These are phyloP conservation scores for Breviolum minutum DNA, from an alignment of 73 alveolate genomes.

Conservation along the genomic window DNA sequence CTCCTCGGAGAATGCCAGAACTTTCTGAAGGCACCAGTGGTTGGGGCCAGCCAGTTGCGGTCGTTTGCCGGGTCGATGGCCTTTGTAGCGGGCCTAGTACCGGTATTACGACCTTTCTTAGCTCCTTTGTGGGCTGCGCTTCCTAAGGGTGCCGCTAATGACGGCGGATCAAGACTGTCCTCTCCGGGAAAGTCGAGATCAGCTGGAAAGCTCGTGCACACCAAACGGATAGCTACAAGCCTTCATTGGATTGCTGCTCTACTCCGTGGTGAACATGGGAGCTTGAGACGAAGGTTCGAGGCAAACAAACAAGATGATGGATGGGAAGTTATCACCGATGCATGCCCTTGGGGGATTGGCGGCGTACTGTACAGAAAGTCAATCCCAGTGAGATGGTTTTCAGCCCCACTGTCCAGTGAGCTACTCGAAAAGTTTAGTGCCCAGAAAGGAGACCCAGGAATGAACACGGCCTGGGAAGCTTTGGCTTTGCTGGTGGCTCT, in stretches of 20 bases:
- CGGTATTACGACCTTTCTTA: background rate
- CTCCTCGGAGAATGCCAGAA: background rate
- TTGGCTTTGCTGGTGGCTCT: background rate
- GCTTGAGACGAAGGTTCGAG: background rate
- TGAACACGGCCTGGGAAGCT: conserved; percentile 23
- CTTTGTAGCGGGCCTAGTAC: conserved; percentile 34
- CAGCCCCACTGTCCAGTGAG: background rate
- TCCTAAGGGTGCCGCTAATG: background rate
- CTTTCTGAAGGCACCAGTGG: background rate
- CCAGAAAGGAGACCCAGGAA: background rate
- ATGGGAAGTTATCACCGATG: conserved; percentile 7
- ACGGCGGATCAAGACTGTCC: background rate
- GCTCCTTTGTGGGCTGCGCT: conserved; percentile 21
- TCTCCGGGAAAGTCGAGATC: background rate
- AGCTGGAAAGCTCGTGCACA: conserved; percentile 1
- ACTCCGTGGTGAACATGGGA: background rate
- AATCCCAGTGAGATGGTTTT: background rate
- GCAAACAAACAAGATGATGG: background rate
- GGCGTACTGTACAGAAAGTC: background rate
- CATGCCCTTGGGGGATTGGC: conserved; percentile 46
- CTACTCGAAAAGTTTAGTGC: background rate
- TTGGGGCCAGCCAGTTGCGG: background rate
- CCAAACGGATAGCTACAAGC: background rate
- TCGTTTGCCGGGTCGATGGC: conserved; percentile 23
- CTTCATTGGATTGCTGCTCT: background rate